Evolutionary conservation across 1,139 yeast species (phyloP).

Genomic region (Geotrichum candidum): DNA sequence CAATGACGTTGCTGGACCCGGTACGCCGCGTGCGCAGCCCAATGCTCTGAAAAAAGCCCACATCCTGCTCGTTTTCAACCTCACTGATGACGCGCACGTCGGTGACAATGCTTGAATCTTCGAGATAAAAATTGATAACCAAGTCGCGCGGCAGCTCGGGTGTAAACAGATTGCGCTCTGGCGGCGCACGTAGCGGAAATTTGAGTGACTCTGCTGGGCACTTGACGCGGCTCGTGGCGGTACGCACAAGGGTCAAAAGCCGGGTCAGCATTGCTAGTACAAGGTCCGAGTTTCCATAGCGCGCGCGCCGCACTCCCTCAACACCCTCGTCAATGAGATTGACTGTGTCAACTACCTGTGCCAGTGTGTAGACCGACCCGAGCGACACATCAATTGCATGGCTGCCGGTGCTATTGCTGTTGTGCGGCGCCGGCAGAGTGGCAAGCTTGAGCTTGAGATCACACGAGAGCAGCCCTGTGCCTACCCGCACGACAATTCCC

Average conservation of each 20-base stretch:
- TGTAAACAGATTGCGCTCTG: slow-evolving; percentile 15
- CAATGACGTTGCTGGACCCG: slow-evolving; percentile 10
- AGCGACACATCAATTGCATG: neutral
- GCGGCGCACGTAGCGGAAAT: slow-evolving; percentile 24
- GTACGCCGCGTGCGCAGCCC: slow-evolving; percentile 6
- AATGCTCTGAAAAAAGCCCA: slow-evolving; percentile 10
- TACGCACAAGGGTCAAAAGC: slow-evolving; percentile 19
- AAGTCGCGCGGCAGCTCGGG: slow-evolving; percentile 20
- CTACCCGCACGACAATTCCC: slow-evolving; percentile 31
- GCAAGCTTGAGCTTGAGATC: slow-evolving; percentile 27
- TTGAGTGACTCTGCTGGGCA: slow-evolving; percentile 20
- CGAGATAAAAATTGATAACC: slow-evolving; percentile 27
- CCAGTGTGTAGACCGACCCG: slow-evolving; percentile 18
- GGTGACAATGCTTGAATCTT: slow-evolving; percentile 27
- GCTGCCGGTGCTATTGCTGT: neutral
- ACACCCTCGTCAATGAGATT: slow-evolving; percentile 21
- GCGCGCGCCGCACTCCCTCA: slow-evolving; percentile 11
- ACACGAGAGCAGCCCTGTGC: slow-evolving; percentile 26
- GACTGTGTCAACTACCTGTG: slow-evolving; percentile 27
- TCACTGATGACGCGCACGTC: slow-evolving; percentile 27
- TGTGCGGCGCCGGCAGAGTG: slow-evolving; percentile 5
- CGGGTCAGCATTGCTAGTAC: slow-evolving; percentile 10
- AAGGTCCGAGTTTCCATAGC: slow-evolving; percentile 9
- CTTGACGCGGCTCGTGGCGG: slow-evolving; percentile 22
- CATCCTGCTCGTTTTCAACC: slow-evolving; percentile 11